Base-by-base conservation (phyloP, 495 filamentous ascomycete species). In the Penicillium coprophilum region DNA sequence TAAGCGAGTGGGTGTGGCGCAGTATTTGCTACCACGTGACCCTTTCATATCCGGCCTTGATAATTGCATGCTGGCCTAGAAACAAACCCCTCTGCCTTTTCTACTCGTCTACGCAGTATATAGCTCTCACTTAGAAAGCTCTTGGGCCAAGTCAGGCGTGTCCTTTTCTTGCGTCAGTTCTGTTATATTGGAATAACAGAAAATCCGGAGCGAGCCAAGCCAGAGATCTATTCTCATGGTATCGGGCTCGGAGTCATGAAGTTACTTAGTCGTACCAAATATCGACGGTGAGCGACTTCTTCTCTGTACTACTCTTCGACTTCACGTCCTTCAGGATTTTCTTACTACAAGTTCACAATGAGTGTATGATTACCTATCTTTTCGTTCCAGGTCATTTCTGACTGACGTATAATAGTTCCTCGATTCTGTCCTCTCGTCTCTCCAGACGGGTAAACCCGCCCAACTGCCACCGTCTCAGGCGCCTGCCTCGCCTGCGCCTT, bases 381-480 rank as follows among this genome's bases (percentile, higher is more conserved):
- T 31, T 43, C 23, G n/a, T 31, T 45, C 38, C 28, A 8, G 21
- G 30, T 52, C 12, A 39, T 52, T 56, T 44, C 53, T 28, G 31
- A 28, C 66, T 76, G 34, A 78, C 55, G 27, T 38, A 20, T 10
- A 21, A 11, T 40, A 85, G 82, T 83, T 82, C 55, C 77, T 85
- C 62, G 82, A 81, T 63, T 84, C 82, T 21, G 74, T 84, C 27
- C 75, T 84, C 52, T 77, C 81, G 56, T 82, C 79, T 32, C 74
- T 85, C 38, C 72, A 77, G 65, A 75, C 75, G 65, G 79, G 74
- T 41, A 72, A 72, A 45, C 70, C 71, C 40, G 52, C 72, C 34
- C 68, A 65, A 31, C 50, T 65, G 17, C 67, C 70, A 15, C 57
- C 71, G 19, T 60, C 70, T 31, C 61, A 63, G 19, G 64, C 67